Evolutionary conservation across 2,329 filamentous ascomycete species (phyloP).

Genomic region (Bipolaris sorokiniana): DNA sequence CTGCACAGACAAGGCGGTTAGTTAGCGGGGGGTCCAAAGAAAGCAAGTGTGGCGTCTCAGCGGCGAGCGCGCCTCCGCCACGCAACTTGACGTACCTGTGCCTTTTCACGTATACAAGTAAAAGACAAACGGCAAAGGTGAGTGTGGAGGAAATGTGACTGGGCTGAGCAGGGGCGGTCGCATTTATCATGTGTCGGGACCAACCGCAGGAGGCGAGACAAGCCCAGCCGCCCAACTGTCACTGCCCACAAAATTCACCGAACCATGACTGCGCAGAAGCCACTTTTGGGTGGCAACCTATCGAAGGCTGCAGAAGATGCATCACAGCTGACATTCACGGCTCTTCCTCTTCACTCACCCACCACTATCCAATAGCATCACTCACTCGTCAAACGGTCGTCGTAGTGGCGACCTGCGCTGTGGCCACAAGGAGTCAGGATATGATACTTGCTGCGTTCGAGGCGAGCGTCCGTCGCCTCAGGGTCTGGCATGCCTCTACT

Average conservation of each 20-base stretch:
- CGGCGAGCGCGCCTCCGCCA: constrained; percentile 35
- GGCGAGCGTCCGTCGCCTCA: constrained; percentile 14
- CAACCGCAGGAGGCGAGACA: constrained; percentile 29
- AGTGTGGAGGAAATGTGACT: constrained; percentile 10
- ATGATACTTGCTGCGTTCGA: constrained; percentile 29
- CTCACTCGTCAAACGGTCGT: constrained; percentile 17
- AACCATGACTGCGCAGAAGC: constrained; percentile 27
- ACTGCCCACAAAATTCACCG: constrained; percentile 41
- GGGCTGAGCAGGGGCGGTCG: constrained; percentile 23
- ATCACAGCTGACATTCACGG: constrained; percentile 32
- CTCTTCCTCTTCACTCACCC: constrained; percentile 7
- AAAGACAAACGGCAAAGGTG: constrained; percentile 12
- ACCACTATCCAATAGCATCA: constrained; percentile 24
- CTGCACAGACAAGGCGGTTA: constrained; percentile 39
- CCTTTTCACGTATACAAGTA: constrained; percentile 8
- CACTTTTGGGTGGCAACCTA: constrained; percentile 38
- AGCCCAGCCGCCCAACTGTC: constrained; percentile 22
- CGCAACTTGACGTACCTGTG: constrained; percentile 29
- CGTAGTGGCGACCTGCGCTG: constrained; percentile 12
- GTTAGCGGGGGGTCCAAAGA: constrained; percentile 37
- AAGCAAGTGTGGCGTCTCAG: constrained; percentile 46
- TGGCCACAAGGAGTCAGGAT: constrained; percentile 24
- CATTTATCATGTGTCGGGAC: constrained; percentile 33
- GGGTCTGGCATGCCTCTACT: constrained; percentile 25
- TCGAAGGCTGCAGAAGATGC: constrained; percentile 36